A percentile compares a stretch with the other conserved stretches of the same genome.
Conservation (phyloP, 768 basidiomycete species). For the Strobilomyces confusus region DNA sequence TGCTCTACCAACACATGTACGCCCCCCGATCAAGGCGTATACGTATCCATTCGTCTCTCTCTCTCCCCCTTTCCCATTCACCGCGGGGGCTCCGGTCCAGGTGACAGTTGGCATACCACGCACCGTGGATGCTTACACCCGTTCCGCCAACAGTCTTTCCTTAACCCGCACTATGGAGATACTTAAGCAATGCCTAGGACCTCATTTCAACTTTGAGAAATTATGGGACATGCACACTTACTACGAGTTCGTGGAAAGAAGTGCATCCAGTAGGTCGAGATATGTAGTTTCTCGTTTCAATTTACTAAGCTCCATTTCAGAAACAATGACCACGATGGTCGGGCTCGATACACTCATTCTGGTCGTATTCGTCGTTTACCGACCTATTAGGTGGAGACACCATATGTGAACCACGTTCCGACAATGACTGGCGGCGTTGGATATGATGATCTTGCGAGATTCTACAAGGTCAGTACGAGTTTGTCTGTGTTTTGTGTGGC, state of each 20-base stretch:
- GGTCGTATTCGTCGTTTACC: not conserved
- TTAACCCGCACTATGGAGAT: conserved; percentile 38
- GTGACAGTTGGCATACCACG: conserved; percentile 15
- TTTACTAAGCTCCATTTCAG: conserved; percentile 17
- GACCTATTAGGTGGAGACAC: conserved; percentile 34
- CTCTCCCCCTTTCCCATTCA: conserved; percentile 37
- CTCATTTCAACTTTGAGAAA: conserved; percentile 42
- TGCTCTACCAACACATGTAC: conserved; percentile 21
- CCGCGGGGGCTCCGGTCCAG: conserved; percentile 29
- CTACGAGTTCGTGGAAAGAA: conserved; percentile 41
- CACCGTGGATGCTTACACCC: conserved; percentile 30
- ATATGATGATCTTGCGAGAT: conserved; percentile 38
- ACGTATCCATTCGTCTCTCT: conserved; percentile 36
- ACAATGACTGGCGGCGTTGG: conserved; percentile 48
- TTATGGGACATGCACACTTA: conserved; percentile 46
- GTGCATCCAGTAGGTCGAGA: conserved; percentile 33
- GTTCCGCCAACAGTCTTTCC: conserved; percentile 37
- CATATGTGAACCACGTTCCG: conserved; percentile 41
- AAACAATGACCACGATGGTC: conserved; percentile 43
- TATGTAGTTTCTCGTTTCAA: not conserved
- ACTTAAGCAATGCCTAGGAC: conserved; percentile 36
- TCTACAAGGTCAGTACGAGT: conserved; percentile 37
- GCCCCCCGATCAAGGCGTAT: conserved; percentile 29
- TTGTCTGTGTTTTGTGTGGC: not conserved
- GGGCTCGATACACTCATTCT: not conserved